A percentile compares a stretch with the other conserved stretches of the same genome.
Evolutionary conservation across 257 asterid genomes (phyloP).

Genomic region (Cinchona pubescens): DNA sequence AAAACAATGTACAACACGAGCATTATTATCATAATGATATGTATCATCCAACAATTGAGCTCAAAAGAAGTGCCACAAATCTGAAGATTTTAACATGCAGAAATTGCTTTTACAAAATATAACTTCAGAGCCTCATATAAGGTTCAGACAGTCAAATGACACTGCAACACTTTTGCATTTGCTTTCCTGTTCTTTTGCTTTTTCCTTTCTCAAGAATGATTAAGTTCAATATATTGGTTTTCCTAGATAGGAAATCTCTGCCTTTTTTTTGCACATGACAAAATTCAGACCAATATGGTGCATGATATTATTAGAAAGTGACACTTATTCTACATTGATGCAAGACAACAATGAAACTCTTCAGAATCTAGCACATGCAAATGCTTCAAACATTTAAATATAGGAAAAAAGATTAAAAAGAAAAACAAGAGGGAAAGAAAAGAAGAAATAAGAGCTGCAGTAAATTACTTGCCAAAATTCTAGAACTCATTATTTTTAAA

Average conservation of each 20-base stretch:
- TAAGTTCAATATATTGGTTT: neutral
- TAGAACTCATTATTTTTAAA: neutral
- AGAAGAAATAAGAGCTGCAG: neutral
- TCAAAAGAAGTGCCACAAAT: neutral
- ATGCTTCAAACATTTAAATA: neutral
- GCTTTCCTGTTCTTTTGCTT: neutral
- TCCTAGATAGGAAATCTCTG: too few species aligned
- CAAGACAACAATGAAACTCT: too few species aligned
- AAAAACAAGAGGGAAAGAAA: neutral
- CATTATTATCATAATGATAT: neutral
- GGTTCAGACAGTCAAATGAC: neutral
- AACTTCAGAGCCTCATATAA: neutral
- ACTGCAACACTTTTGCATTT: neutral
- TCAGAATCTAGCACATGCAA: neutral
- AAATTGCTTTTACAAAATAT: neutral
- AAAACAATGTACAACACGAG: constrained; percentile 6
- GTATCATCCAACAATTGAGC: neutral
- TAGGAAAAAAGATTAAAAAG: too few species aligned
- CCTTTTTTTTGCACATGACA: too few species aligned
- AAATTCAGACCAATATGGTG: too few species aligned
- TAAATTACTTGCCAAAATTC: neutral
- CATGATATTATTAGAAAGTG: too few species aligned
- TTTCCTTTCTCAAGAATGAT: neutral
- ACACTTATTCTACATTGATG: too few species aligned
- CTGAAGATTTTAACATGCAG: neutral